Evolutionary conservation across 495 filamentous ascomycete genomes (phyloP), one percentile per base, ranked within the genome.

Genomic region (Podospora sp.): DNA sequence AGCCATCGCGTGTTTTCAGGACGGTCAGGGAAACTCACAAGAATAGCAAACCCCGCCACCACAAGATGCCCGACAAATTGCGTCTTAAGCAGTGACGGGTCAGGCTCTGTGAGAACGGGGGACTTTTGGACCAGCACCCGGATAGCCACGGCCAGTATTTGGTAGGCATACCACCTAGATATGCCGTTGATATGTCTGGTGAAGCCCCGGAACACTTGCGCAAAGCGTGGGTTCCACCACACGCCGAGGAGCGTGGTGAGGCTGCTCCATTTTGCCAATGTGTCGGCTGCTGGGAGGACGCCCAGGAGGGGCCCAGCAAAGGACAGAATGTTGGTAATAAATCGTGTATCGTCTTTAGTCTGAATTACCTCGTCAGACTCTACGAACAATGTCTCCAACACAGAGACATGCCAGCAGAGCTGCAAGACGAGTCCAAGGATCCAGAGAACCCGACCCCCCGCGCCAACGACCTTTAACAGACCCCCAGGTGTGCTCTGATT

Each of bases 191-290:
- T 85, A 62, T 89, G 87, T 27, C 83, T 87, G 50, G 81, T 83
- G 69, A 87, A 83, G 24, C 89, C 87, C 62, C 84, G 82, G n/a
- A 87, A 78, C 70, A 87, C 87, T 68, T 89, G 78, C 66, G 84
- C 82, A 71, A 92, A 81, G 63, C 84, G 85, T 7, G 90, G 90
- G 68, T 93, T 94, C 90, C 91, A 96, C 87, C 90, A 93, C 14
- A 88, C 74, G 1, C 89, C 84, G 6, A 86, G 69, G 26, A 89
- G 67, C 25, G 85, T 86, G 2, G 84, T 76, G 22, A 83, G 66
- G 26, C 90, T 78, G 18, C 79, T 80, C 83, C 78, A 78, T 74
- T 67, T 36, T 71, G 82, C 67, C 77, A 87, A 65, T 70, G 61
- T 64, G 63, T 80, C 75, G 6, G 75, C 22, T 14, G 67, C 63